phyloP scores from a whole-genome alignment of 176 grass and related monocot species.

The Aegilops sharonensis region DNA sequence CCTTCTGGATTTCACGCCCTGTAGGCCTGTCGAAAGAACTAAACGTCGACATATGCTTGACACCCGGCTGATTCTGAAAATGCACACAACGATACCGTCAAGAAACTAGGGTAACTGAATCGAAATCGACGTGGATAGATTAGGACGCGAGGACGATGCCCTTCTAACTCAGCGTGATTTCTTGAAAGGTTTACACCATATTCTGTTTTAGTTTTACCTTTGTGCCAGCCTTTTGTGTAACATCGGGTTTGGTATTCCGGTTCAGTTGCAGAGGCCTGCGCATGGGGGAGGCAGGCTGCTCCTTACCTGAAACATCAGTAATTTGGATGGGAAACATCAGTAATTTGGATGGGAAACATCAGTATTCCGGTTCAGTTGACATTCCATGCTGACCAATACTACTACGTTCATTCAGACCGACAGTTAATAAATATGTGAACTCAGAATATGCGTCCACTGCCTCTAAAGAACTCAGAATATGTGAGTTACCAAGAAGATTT shows the following conservation, averaged over 20 bases:
- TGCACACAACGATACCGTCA: neutral
- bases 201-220: conserved; percentile 40
- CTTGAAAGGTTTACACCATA: neutral
- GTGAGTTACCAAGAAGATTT: conserved; percentile 45
- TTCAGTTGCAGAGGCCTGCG: conserved; percentile 31
- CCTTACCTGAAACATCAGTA: conserved; percentile 52
- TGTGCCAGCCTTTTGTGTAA: conserved; percentile 21
- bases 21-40: conserved; percentile 59
- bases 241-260: conserved; percentile 28
- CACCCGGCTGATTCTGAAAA: conserved; percentile 47
- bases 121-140: neutral
- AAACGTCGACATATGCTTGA: conserved; percentile 48
- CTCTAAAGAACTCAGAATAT: neutral
- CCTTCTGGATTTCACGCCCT: conserved; percentile 58
- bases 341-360: neutral
- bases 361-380: conserved; percentile 22
- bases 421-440: too few species aligned
- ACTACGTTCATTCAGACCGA: too few species aligned
- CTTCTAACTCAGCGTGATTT: neutral
- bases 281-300: conserved; percentile 33
- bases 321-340: conserved; percentile 35
- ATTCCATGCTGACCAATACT: too few species aligned
- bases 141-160: neutral
- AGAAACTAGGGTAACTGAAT: neutral
- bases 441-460: neutral